phyloP scores from a whole-genome alignment of 257 asterid genomes.

The Scutellaria baicalensis region DNA sequence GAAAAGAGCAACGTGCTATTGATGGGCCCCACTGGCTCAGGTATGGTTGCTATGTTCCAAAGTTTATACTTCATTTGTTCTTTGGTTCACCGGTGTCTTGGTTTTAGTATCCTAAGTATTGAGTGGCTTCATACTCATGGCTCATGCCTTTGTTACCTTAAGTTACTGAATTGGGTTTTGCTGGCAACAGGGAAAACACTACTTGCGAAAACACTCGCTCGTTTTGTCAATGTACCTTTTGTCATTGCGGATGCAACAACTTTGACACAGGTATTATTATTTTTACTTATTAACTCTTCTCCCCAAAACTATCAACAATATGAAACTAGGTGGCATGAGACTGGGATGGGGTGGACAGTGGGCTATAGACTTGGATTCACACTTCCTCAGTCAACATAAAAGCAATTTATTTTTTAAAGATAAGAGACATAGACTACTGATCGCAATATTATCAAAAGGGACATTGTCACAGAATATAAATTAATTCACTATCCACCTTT shows the following conservation, averaged over 20 bases:
- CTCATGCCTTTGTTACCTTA: conserved; percentile 17
- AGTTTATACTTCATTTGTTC: conserved; percentile 5
- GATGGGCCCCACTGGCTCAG: conserved; percentile 99
- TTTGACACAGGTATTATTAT: conserved; percentile 61
- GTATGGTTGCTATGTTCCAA: conserved; percentile 28
- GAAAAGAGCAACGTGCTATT: conserved; percentile 94
- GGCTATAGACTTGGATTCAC: not conserved
- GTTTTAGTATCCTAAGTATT: conserved; percentile 1
- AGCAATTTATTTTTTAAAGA: no score
- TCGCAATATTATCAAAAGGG: not conserved
- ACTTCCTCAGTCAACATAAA: not conserved
- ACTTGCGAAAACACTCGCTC: conserved; percentile 94
- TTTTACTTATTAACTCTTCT: not conserved
- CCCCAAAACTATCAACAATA: not conserved
- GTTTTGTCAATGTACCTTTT: conserved; percentile 92
- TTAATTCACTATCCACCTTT: not conserved
- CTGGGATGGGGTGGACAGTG: not conserved
- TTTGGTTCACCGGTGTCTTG: conserved; percentile 4
- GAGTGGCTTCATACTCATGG: conserved; percentile 10
- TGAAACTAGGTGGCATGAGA: not conserved
- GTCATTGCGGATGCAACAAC: conserved; percentile 93
- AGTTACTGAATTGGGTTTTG: conserved; percentile 15
- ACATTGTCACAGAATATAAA: not conserved
- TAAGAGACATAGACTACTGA: no score
- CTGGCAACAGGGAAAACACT: conserved; percentile 72